A percentile compares a stretch with the other conserved stretches of the same genome.
phyloP scores from a whole-genome alignment of 2,329 filamentous ascomycete species.

The Talaromyces rugulosus region DNA sequence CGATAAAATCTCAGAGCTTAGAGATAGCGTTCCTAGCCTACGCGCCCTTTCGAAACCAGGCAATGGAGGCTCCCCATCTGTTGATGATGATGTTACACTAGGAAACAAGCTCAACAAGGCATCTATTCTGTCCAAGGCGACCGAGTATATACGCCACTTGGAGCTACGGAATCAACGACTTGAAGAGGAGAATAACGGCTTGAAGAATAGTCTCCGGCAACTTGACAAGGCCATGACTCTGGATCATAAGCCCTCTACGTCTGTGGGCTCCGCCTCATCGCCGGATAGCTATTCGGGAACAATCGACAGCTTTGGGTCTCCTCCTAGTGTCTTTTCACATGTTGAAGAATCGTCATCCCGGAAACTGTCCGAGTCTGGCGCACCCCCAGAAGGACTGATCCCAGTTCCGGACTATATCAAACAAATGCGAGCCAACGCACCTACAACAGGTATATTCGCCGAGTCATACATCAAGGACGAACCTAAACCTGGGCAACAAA shows the following conservation, averaged over 20 bases:
- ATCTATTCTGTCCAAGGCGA: constrained; percentile 92
- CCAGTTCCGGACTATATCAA: constrained; percentile 42
- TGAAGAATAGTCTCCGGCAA: constrained; percentile 77
- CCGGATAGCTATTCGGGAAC: constrained; percentile 36
- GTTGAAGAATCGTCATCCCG: constrained; percentile 29
- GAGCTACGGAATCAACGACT: constrained; percentile 85
- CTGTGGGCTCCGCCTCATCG: constrained; percentile 34
- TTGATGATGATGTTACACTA: constrained; percentile 75
- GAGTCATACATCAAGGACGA: constrained; percentile 37
- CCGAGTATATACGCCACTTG: constrained; percentile 90
- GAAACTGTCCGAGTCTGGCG: constrained; percentile 24
- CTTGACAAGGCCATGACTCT: constrained; percentile 59
- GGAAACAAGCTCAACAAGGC: constrained; percentile 97
- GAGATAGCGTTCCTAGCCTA: constrained; percentile 87
- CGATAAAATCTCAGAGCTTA: constrained; percentile 88
- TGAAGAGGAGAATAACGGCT: constrained; percentile 71
- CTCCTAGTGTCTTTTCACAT: constrained; percentile 39
- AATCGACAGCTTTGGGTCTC: constrained; percentile 31
- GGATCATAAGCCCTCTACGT: constrained; percentile 35
- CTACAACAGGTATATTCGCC: constrained; percentile 31
- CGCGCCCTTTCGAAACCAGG: constrained; percentile 70
- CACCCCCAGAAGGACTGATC: constrained; percentile 41
- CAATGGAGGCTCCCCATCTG: constrained; percentile 44
- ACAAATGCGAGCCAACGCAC: constrained; percentile 34
- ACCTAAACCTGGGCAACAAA: constrained; percentile 21